phyloP scores from a whole-genome alignment of 805 yeast species.

The Kazachstania bromeliacearum region DNA sequence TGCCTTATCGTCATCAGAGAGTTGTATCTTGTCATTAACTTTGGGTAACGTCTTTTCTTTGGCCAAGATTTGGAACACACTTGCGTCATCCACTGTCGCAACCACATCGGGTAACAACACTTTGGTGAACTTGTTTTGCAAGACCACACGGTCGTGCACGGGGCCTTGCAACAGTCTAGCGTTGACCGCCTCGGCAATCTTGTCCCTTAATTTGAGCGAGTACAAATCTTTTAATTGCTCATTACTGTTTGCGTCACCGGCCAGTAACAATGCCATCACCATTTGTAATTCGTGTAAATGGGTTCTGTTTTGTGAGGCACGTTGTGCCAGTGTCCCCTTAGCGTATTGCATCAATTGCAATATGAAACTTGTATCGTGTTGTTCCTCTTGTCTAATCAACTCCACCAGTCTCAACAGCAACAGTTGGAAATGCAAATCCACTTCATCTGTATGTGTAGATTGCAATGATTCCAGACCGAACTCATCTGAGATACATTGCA shows the following conservation, averaged over 20 bases:
- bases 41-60: too few species aligned
- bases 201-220: slow-evolving; percentile 50
- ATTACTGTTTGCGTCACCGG: slow-evolving; percentile 27
- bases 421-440: slow-evolving; percentile 64
- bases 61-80: too few species aligned
- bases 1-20: too few species aligned
- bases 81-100: neutral
- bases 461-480: slow-evolving; percentile 36
- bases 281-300: slow-evolving; percentile 67
- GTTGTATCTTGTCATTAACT: too few species aligned
- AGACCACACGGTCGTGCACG: slow-evolving; percentile 12
- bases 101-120: slow-evolving; percentile 4
- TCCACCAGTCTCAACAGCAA: slow-evolving; percentile 69
- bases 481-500: too few species aligned
- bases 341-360: slow-evolving; percentile 49
- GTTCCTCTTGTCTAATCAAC: slow-evolving; percentile 45
- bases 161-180: slow-evolving; percentile 30
- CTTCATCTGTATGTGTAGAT: slow-evolving; percentile 48
- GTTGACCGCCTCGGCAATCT: slow-evolving; percentile 65
- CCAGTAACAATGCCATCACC: slow-evolving; percentile 70
- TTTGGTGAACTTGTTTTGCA: slow-evolving; percentile 12
- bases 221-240: slow-evolving; percentile 45
- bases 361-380: slow-evolving; percentile 40
- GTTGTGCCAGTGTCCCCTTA: slow-evolving; percentile 49
- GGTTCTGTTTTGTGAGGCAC: slow-evolving; percentile 47